These are phyloP conservation scores for Xylariales sp. DNA, from an alignment of 2,329 filamentous ascomycete genomes.

Conservation along the genomic window DNA sequence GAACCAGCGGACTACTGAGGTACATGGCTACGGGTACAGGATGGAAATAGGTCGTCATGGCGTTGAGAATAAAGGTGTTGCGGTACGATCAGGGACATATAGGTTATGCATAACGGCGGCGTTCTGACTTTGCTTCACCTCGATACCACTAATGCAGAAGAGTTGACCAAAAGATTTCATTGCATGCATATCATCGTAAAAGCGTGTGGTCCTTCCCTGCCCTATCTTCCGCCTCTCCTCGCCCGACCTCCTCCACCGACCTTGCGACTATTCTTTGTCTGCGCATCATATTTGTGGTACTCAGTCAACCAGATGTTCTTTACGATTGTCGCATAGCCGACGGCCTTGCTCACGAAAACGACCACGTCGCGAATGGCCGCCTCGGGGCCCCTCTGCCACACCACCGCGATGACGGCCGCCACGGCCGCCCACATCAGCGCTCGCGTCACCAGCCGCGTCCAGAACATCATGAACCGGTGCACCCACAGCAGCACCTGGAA, in stretches of 20 bases:
- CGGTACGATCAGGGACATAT: no score
- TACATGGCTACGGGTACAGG: background rate
- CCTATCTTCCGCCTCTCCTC: conserved; percentile 12
- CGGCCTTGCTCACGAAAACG: conserved; percentile 37
- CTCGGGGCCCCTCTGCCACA: conserved; percentile 63
- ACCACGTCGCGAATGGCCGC: conserved; percentile 57
- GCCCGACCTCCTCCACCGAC: conserved; percentile 10
- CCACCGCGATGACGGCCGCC: conserved; percentile 46
- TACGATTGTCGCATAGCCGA: conserved; percentile 42
- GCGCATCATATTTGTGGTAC: conserved; percentile 52
- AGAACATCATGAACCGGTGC: conserved; percentile 69
- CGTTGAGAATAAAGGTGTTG: background rate
- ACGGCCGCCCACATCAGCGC: conserved; percentile 62
- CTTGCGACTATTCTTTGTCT: conserved; percentile 28
- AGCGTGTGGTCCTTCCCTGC: no score
- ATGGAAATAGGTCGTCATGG: background rate
- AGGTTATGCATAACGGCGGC: no score
- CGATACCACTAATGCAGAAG: no score
- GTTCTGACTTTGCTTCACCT: no score
- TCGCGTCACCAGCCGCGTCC: conserved; percentile 62
- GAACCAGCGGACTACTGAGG: conserved; percentile 12
- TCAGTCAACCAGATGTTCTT: conserved; percentile 53
- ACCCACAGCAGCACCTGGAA: conserved; percentile 68
- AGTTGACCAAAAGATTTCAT: no score
- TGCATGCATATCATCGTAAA: no score